Percentiles rank a stretch among this genome's conserved stretches.
Conservation (phyloP, 305 asterid species). For the Solanum hybrid region DNA sequence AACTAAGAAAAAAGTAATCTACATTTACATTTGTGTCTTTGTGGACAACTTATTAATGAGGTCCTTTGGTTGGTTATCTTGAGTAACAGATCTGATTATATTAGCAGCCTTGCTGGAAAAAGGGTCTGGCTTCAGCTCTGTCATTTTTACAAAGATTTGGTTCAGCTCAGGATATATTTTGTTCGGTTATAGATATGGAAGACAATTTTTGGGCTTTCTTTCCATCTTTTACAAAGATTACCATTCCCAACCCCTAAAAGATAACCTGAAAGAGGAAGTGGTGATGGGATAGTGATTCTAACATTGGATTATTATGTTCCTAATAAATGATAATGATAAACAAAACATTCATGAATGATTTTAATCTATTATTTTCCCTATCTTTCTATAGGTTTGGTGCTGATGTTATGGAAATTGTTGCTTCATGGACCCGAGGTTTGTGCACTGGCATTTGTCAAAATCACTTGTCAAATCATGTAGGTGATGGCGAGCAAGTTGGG, state of each 20-base stretch:
- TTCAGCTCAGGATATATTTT: neutral
- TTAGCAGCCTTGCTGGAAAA: neutral
- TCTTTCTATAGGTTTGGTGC: conserved; percentile 72
- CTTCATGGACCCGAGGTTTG: conserved; percentile 74
- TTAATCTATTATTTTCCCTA: neutral
- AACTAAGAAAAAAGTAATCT: neutral
- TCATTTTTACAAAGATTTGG: neutral
- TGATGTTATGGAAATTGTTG: conserved; percentile 90
- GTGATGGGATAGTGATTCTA: neutral
- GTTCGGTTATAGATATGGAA: neutral
- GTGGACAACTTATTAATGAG: neutral
- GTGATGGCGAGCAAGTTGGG: conserved; percentile 35
- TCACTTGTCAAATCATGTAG: conserved; percentile 52
- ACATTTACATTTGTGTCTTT: neutral
- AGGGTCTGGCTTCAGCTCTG: neutral
- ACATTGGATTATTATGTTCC: neutral
- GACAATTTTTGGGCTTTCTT: neutral
- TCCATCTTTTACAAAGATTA: neutral
- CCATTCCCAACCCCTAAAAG: neutral
- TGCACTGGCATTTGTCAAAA: conserved; percentile 61
- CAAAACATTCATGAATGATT: neutral
- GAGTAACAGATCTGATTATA: neutral
- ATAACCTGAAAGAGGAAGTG: neutral
- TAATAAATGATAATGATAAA: neutral
- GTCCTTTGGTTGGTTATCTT: neutral